phyloP scores from a whole-genome alignment of 257 asterid genomes.

The Forsythia suspensa region DNA sequence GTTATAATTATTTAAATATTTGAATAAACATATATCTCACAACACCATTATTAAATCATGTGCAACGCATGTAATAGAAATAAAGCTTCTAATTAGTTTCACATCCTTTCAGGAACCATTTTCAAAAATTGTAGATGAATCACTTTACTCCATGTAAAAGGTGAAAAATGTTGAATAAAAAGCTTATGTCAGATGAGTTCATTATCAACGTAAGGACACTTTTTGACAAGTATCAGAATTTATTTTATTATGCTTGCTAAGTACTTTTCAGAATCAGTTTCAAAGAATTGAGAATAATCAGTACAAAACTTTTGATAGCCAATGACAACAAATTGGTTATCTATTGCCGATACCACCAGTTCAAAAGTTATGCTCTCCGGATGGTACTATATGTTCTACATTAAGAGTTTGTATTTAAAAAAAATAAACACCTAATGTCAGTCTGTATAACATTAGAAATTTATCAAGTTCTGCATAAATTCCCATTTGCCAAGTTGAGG shows the following conservation, averaged over 20 bases:
- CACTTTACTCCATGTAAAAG: not conserved
- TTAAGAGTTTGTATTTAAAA: not conserved
- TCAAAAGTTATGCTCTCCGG: not conserved
- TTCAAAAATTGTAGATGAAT: not conserved
- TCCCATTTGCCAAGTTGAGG: not conserved
- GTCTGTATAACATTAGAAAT: too few species aligned
- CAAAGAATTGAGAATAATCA: too few species aligned
- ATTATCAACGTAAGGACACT: not conserved
- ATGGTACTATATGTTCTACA: not conserved
- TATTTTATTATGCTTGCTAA: not conserved
- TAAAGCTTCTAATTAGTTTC: not conserved
- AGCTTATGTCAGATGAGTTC: not conserved
- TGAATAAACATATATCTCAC: too few species aligned
- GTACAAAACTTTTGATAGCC: not conserved
- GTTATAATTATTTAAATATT: too few species aligned
- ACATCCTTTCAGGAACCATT: not conserved
- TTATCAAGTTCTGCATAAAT: not conserved
- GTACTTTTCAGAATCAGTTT: not conserved
- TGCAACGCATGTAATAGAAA: too few species aligned
- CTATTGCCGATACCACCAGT: not conserved
- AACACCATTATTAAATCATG: too few species aligned
- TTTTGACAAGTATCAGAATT: not conserved
- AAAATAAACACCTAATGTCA: not conserved
- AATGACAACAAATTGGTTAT: not conserved
- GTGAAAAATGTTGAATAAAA: not conserved